A percentile compares a stretch with the other conserved stretches of the same genome.
Evolutionary conservation across 164 flowering plant species (phyloP).

Genomic region (Litsea cubeba): DNA sequence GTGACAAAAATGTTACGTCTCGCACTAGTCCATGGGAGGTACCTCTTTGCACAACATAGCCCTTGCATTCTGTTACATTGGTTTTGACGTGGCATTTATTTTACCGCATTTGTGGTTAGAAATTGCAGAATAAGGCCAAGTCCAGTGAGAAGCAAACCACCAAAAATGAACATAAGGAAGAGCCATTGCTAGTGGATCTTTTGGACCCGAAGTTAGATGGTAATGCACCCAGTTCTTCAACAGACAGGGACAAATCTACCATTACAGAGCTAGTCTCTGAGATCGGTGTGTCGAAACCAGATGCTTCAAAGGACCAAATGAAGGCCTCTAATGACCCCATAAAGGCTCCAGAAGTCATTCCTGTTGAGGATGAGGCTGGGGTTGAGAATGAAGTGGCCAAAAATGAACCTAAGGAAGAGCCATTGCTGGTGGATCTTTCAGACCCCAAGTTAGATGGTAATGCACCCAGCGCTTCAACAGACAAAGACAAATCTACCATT

Average conservation of each 20-base stretch:
- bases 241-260: slow-evolving; percentile 7
- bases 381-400: slow-evolving; percentile 15
- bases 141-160: slow-evolving; percentile 21
- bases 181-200: slow-evolving; percentile 35
- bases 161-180: slow-evolving; percentile 17
- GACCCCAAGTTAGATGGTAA: slow-evolving; percentile 28
- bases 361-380: slow-evolving; percentile 7
- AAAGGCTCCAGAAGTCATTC: slow-evolving; percentile 3
- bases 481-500: slow-evolving; percentile 8
- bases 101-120: neutral
- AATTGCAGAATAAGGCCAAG: slow-evolving; percentile 31
- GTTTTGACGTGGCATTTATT: neutral
- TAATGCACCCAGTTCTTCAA: slow-evolving; percentile 17
- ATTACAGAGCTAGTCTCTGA: slow-evolving; percentile 15
- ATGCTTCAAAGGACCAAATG: neutral
- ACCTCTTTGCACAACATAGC: neutral
- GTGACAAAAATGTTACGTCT: neutral
- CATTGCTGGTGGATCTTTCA: slow-evolving; percentile 37
- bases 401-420: slow-evolving; percentile 20
- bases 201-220: slow-evolving; percentile 29
- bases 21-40: neutral
- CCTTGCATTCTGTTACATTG: neutral
- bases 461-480: slow-evolving; percentile 13
- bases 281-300: neutral
- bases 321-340: neutral